A percentile compares a stretch with the other conserved stretches of the same genome.
Evolutionary conservation across 352 stramenopile species (phyloP).

Genomic region (Globisporangium heterothallicum): DNA sequence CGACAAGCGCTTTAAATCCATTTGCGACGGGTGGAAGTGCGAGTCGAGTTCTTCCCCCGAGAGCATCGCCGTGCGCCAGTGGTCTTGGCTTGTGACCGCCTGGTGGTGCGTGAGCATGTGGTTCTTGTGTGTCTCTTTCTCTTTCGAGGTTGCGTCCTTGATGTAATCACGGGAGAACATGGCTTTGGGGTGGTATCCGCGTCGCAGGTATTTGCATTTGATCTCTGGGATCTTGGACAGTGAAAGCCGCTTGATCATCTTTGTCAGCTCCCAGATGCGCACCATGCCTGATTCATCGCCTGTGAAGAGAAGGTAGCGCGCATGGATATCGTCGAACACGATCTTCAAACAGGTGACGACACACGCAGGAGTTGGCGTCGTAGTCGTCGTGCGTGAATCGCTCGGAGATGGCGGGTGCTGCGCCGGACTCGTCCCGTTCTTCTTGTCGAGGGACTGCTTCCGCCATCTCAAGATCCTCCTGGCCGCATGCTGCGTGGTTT

Average conservation of each 20-base stretch:
- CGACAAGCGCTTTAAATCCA: slow-evolving; percentile 36
- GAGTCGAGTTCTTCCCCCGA: slow-evolving; percentile 24
- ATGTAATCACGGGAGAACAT: slow-evolving; percentile 55
- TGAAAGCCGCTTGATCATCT: slow-evolving; percentile 41
- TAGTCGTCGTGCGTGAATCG: slow-evolving; percentile 1
- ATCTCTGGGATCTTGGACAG: slow-evolving; percentile 56
- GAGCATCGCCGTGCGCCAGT: slow-evolving; percentile 33
- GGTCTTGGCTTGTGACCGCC: slow-evolving; percentile 13
- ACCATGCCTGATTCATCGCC: slow-evolving; percentile 50
- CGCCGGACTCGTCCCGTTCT: no score
- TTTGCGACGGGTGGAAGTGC: slow-evolving; percentile 32
- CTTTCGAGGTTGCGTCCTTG: slow-evolving; percentile 26
- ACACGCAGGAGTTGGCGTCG: slow-evolving; percentile 10
- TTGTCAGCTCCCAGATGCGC: slow-evolving; percentile 41
- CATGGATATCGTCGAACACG: slow-evolving; percentile 36
- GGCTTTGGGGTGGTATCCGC: slow-evolving; percentile 54
- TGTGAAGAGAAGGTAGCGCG: slow-evolving; percentile 48
- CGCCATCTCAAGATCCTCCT: slow-evolving; percentile 29
- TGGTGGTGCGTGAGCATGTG: slow-evolving; percentile 19
- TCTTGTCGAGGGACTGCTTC: slow-evolving; percentile 1
- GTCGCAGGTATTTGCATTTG: slow-evolving; percentile 51
- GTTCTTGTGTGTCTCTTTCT: neutral
- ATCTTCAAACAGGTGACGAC: slow-evolving; percentile 51
- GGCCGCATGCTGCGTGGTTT: slow-evolving; percentile 27
- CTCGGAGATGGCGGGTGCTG: no score